phyloP scores from a whole-genome alignment of 2,329 filamentous ascomycete genomes.

The Colletotrichum theobromicola region DNA sequence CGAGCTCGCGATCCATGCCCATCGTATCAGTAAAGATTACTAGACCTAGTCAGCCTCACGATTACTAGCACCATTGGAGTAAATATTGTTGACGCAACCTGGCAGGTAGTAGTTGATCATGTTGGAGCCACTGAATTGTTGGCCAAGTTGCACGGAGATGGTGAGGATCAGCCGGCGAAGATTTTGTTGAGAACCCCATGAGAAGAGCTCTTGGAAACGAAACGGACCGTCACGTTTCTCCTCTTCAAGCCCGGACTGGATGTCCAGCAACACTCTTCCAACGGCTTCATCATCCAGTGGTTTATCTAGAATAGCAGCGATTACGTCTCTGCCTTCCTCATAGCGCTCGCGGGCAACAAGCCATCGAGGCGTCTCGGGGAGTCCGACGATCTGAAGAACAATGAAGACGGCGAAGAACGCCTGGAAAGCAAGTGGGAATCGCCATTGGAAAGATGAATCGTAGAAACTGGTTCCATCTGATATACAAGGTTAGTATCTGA shows the following conservation, averaged over 20 bases:
- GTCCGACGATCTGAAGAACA: slow-evolving; percentile 32
- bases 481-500: background rate
- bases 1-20: slow-evolving; percentile 38
- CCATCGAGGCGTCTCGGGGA: slow-evolving; percentile 44
- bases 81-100: slow-evolving; percentile 24
- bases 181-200: slow-evolving; percentile 27
- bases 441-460: slow-evolving; percentile 21
- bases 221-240: slow-evolving; percentile 26
- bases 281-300: background rate
- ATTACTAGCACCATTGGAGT: background rate
- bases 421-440: slow-evolving; percentile 41
- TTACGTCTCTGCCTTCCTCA: slow-evolving; percentile 32
- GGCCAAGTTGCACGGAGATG: slow-evolving; percentile 29
- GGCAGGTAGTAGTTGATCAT: slow-evolving; percentile 36
- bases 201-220: slow-evolving; percentile 25
- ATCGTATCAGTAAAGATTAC: no score
- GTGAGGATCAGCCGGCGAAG: slow-evolving; percentile 28
- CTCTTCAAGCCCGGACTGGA: slow-evolving; percentile 4
- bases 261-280: background rate
- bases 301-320: slow-evolving; percentile 16
- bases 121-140: slow-evolving; percentile 32
- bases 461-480: background rate
- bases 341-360: slow-evolving; percentile 35
- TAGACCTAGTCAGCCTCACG: no score
- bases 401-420: slow-evolving; percentile 41